Evolutionary conservation across 768 basidiomycete genomes (phyloP), one percentile per base, ranked within the genome.

Genomic region (Daedaleopsis sinensis): DNA sequence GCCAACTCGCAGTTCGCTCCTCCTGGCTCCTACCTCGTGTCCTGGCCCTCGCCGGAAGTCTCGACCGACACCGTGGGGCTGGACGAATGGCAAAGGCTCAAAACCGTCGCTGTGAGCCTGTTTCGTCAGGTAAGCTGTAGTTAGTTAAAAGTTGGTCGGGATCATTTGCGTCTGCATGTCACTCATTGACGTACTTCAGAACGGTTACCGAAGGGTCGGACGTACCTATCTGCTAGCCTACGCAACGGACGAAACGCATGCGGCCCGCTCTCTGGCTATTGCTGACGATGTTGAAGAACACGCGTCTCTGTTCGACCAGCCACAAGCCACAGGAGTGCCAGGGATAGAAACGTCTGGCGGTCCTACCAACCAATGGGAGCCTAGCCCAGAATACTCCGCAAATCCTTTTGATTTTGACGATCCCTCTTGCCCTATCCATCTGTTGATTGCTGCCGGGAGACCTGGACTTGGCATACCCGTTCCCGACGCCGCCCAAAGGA

Each of bases 151-250:
- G 10, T 32, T 3, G 4, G 27, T 32, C 27, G 27, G 27, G 27
- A 32, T 27, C 8, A 7, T 15, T 16, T 46, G 10, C 47, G 38
- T 16, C 32, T 59, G 23, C 43, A 6, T 10, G n/a, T 9, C 23
- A 32, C 27, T 32, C 27, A 32, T 32, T 7, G 4, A 7, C 27
- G 27, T 32, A 32, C 27, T 37, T 2, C 38, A 69, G 68, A 65
- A 67, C 35, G 44, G 57, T 15, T 69, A 66, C 52, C 61, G 68
- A 2, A 58, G 68, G 8, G 57, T 69, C 7, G 68, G 66, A 19
- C 61, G 61, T 2, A 67, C 68, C 7, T 39, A 55, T 7, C 66
- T 65, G 35, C 47, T 69, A 11, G 61, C 61, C 8, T 67, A 58
- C 27, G 27, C 66, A 0, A 48, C 55, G 1, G 44, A 67, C 21